Percentiles rank a stretch among this genome's conserved stretches.
phyloP scores from a whole-genome alignment of 805 yeast genomes.

The Torulaspora microellipsoides region DNA sequence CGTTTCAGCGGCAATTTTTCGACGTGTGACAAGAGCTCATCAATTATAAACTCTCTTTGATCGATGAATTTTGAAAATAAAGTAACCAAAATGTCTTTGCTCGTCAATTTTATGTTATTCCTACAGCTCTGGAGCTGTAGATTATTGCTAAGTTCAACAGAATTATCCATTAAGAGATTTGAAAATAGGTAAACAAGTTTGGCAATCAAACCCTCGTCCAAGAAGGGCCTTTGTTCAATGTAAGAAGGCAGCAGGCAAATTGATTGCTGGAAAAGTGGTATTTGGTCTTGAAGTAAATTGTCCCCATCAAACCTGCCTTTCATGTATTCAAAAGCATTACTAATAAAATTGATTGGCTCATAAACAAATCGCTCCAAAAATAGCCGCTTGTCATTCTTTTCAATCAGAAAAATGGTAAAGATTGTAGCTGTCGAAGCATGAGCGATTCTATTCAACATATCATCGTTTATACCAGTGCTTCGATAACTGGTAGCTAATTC shows the following conservation, averaged over 20 bases:
- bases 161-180: conserved; percentile 23
- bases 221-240: conserved; percentile 19
- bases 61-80: conserved; percentile 41
- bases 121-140: conserved; percentile 16
- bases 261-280: conserved; percentile 18
- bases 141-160: conserved; percentile 9
- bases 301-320: conserved; percentile 29
- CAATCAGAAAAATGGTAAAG: conserved; percentile 40
- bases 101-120: conserved; percentile 19
- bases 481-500: conserved; percentile 7
- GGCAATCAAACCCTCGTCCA: conserved; percentile 53
- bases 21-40: conserved; percentile 52
- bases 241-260: conserved; percentile 22
- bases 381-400: conserved; percentile 41
- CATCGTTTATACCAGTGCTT: conserved; percentile 1
- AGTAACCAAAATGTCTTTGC: conserved; percentile 30
- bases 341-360: conserved; percentile 40
- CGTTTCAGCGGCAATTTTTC: conserved; percentile 47
- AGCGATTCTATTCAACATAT: conserved; percentile 26
- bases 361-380: conserved; percentile 43
- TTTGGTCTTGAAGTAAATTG: conserved; percentile 10
- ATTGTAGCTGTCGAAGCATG: conserved; percentile 37
- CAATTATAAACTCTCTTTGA: conserved; percentile 58
- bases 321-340: conserved; percentile 28
- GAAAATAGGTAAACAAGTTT: conserved; percentile 50